Evolutionary conservation across 768 basidiomycete species (phyloP), one percentile per base, ranked within the genome.

Genomic region (Termitomyces sp.): DNA sequence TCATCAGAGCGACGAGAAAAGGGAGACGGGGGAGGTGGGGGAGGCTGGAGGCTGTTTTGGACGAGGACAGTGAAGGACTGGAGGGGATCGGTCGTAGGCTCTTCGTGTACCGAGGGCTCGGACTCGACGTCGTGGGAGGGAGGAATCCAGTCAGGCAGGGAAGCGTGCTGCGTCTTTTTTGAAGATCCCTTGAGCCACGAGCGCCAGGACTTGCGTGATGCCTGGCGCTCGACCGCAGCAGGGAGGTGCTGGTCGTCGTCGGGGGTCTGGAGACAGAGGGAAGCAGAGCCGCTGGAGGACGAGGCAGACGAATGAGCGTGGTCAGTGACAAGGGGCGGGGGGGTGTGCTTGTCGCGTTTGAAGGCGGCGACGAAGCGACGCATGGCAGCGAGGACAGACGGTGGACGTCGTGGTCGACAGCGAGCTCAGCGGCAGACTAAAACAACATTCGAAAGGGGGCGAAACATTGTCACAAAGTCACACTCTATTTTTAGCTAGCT

Each of bases 321-420:
- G 69, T 81, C 69, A 44, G 68, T 57, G 61, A 66, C 46, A 24
- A 60, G 65, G 12, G 64, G 69, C 11, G 67, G 62, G 16, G 65
- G 55, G 60, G 73, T 73, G 59, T 72, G 70, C 71, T 75, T 81
- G 75, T 79, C 76, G 65, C 73, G 75, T 69, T 74, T 78, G 66
- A 90, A 84, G 67, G 85, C 82, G 55, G 86, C 82, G 59, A 81
- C 81, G 70, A 91, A 74, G 66, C 88, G 84, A 69, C 86, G 86
- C 88, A 90, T 90, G 63, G 65, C 54, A 49, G 46, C 36, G 48
- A 42, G 58, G 53, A 46, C 51, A 54, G 45, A 40, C 39, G 51
- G 38, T 54, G 38, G 61, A 6, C 60, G 60, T 61, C 60, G 60
- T 51, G 48, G 55, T 52, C 63, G 53, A 49, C 51, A 48, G 40